Base-by-base conservation (phyloP, 371 early-diverging fungal species). In the Actinomucor elegans region DNA sequence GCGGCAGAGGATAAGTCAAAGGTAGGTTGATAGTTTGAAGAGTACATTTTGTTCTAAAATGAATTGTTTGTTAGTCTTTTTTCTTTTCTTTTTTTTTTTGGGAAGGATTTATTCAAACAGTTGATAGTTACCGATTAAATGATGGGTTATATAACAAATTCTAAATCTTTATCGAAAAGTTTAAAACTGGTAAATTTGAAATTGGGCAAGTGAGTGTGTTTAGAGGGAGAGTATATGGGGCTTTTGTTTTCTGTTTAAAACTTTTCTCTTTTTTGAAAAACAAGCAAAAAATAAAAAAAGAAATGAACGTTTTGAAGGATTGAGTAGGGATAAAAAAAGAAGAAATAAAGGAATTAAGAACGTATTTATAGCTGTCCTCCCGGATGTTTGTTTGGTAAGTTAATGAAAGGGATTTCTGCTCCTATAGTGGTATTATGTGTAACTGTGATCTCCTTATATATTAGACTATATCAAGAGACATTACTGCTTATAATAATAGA, bases 111-210 rank as follows among this genome's bases (percentile, higher is more conserved):
- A n/a, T n/a, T n/a, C n/a, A n/a, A n/a, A n/a, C n/a, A n/a, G n/a
- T n/a, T n/a, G n/a, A n/a, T n/a, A n/a, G n/a, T n/a, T n/a, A n/a
- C n/a, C n/a, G n/a, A n/a, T n/a, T n/a, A n/a, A n/a, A n/a, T n/a
- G n/a, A 32, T 32, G 29, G 4, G 38, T 32, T 40, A 20, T 29
- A 14, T 54, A 41, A 46, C 36, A 27, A 23, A 32, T 23, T 42
- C 34, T 50, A 57, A 57, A 48, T 50, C 57, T 57, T 57, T 57
- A 37, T 57, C 57, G 33, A 57, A 57, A 57, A 57, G 57, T 43
- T 57, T 55, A 55, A 55, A 54, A 54, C 29, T 46, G 45, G 51
- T 51, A 17, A 7, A 28, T 36, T 28, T 35, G 29, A 10, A 47
- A 55, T 35, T 34, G 20, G 28, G 28, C 9, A 42, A 55, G 56